phyloP scores from a whole-genome alignment of 78 protist genomes.

The Protostelium mycophagum region DNA sequence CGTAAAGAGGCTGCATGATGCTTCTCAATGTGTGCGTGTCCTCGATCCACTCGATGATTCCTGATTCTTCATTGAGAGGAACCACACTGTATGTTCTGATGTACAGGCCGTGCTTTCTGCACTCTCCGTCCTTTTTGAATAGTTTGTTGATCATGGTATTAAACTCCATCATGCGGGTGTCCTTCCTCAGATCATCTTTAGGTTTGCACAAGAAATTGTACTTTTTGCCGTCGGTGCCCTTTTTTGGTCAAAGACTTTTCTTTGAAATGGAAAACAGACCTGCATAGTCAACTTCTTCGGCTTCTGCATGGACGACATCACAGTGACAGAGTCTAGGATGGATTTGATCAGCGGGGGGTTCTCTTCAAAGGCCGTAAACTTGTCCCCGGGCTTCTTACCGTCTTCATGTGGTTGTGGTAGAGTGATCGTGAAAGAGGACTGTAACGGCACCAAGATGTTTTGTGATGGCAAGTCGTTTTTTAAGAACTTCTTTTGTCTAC shows the following conservation, averaged over 20 bases:
- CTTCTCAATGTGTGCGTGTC: constrained; percentile 40
- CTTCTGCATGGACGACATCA: constrained; percentile 69
- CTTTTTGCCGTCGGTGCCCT: constrained; percentile 49
- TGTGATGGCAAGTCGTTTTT: not conserved
- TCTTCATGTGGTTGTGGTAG: constrained; percentile 13
- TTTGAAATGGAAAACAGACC: not conserved
- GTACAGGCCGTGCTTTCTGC: constrained; percentile 47
- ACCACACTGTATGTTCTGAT: constrained; percentile 82
- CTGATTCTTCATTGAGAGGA: constrained; percentile 80
- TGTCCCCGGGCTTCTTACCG: constrained; percentile 4
- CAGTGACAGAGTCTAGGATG: constrained; percentile 44
- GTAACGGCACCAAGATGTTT: constrained; percentile 56
- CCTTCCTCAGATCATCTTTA: constrained; percentile 93
- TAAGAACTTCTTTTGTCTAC: not conserved
- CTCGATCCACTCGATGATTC: constrained; percentile 92
- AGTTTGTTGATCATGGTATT: constrained; percentile 70
- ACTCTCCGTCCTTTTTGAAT: constrained; percentile 50
- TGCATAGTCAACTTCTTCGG: constrained; percentile 72
- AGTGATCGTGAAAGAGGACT: constrained; percentile 13
- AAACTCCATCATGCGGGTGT: constrained; percentile 88
- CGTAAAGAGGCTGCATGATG: constrained; percentile 23
- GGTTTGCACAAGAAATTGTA: constrained; percentile 85
- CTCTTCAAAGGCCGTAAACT: not conserved
- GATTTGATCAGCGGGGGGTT: constrained; percentile 31
- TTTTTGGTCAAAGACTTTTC: not conserved